Evolutionary conservation across 805 yeast genomes (phyloP).

Genomic region (Pichia manshurica): DNA sequence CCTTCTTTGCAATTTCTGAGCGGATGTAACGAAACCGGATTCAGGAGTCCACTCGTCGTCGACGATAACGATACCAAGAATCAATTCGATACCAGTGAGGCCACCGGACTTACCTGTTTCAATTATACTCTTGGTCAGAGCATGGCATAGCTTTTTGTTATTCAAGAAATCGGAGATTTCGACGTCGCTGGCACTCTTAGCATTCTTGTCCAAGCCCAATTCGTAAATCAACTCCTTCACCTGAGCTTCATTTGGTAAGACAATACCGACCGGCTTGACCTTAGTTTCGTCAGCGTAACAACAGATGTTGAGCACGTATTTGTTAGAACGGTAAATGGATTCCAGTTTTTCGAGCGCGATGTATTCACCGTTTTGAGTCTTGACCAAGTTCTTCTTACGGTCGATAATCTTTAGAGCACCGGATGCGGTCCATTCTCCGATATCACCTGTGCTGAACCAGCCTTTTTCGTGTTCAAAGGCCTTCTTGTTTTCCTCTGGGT

Average conservation of each 20-base stretch:
- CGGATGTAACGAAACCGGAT: conserved; percentile 88
- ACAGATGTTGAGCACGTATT: conserved; percentile 73
- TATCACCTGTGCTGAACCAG: conserved; percentile 97
- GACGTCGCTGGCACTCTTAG: conserved; percentile 31
- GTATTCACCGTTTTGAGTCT: conserved; percentile 95
- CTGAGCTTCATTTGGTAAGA: conserved; percentile 71
- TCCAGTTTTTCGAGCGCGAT: conserved; percentile 95
- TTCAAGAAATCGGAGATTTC: conserved; percentile 42
- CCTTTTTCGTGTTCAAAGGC: conserved; percentile 74
- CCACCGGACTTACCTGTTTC: conserved; percentile 79
- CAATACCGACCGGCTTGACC: conserved; percentile 89
- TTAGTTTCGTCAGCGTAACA: conserved; percentile 86
- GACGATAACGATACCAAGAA: conserved; percentile 69
- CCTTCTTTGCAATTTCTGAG: conserved; percentile 93
- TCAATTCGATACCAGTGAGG: conserved; percentile 76
- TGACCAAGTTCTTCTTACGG: conserved; percentile 92
- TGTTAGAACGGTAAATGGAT: conserved; percentile 80
- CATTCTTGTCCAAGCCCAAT: conserved; percentile 41
- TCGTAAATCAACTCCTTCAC: conserved; percentile 56
- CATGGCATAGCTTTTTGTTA: conserved; percentile 50
- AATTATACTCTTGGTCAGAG: conserved; percentile 53
- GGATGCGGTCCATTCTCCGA: conserved; percentile 81
- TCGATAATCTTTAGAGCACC: conserved; percentile 85
- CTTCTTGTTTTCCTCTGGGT: conserved; percentile 70
- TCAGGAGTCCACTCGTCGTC: conserved; percentile 98